Percentiles rank a stretch among this genome's conserved stretches.
Conservation (phyloP, 306 rosid genomes). For the Cucurbita ficifolia region DNA sequence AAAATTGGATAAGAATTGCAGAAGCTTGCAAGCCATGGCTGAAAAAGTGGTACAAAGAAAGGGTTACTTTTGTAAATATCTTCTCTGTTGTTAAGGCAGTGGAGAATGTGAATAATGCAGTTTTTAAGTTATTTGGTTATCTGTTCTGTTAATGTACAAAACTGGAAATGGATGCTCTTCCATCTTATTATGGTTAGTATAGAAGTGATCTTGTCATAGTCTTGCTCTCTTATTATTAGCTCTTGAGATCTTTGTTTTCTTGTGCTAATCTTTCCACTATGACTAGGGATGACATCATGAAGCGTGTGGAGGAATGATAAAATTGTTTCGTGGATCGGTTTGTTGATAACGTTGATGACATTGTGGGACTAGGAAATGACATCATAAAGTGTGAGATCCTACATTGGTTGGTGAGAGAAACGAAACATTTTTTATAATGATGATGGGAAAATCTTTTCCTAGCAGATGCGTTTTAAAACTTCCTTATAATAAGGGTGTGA, state of each 20-base stretch:
- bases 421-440: too few species aligned
- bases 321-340: too few species aligned
- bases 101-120: not conserved
- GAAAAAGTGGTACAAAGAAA: not conserved
- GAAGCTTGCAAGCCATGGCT: constrained; percentile 1
- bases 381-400: too few species aligned
- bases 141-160: not conserved
- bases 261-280: not conserved
- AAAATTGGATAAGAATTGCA: not conserved
- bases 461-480: too few species aligned
- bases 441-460: too few species aligned
- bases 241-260: not conserved
- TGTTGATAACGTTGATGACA: too few species aligned
- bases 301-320: too few species aligned
- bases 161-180: constrained; percentile 5
- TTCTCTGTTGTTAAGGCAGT: constrained; percentile 3
- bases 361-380: too few species aligned
- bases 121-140: not conserved
- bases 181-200: not conserved
- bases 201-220: not conserved
- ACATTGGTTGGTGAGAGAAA: too few species aligned
- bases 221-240: not conserved
- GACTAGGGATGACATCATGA: too few species aligned
- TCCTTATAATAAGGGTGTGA: too few species aligned
- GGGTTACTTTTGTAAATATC: constrained; percentile 1